phyloP scores from a whole-genome alignment of 2,329 filamentous ascomycete species.

The Neofusicoccum umdonicola region DNA sequence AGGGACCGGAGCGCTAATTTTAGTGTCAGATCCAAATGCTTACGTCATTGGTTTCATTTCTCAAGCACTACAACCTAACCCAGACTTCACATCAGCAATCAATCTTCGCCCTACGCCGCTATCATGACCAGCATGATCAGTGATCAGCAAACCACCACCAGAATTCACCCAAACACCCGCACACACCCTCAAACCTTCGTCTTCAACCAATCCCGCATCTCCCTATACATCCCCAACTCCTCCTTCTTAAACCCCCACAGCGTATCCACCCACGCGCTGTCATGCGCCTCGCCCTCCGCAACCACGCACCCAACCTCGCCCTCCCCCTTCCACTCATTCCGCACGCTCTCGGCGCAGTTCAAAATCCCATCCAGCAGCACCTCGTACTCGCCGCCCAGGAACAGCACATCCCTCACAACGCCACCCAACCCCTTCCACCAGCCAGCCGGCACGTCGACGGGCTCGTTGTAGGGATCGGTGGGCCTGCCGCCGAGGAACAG shows the following conservation, averaged over 20 bases:
- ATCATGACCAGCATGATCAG: neutral
- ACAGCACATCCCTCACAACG: neutral
- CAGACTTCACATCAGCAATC: too few relatives aligned
- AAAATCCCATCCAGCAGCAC: neutral
- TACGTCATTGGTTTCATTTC: too few relatives aligned
- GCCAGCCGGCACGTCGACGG: neutral
- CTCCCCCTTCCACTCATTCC: constrained; percentile 3
- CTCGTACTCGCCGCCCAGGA: constrained; percentile 9
- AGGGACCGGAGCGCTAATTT: too few relatives aligned
- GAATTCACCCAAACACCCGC: neutral
- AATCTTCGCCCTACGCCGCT: neutral
- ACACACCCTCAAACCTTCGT: neutral
- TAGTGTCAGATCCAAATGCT: too few relatives aligned
- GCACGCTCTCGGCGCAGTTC: constrained; percentile 1
- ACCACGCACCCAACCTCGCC: neutral
- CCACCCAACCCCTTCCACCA: constrained; percentile 4
- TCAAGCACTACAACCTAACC: too few relatives aligned
- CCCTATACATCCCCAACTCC: neutral
- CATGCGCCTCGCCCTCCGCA: neutral
- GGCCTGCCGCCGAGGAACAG: constrained; percentile 5
- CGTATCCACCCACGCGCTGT: neutral
- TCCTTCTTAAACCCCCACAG: neutral
- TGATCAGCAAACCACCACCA: neutral
- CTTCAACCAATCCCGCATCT: constrained; percentile 9
- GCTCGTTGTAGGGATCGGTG: constrained; percentile 10